Conservation (phyloP, 1,284 basidiomycete species). For the Neonothopanus nambi region DNA sequence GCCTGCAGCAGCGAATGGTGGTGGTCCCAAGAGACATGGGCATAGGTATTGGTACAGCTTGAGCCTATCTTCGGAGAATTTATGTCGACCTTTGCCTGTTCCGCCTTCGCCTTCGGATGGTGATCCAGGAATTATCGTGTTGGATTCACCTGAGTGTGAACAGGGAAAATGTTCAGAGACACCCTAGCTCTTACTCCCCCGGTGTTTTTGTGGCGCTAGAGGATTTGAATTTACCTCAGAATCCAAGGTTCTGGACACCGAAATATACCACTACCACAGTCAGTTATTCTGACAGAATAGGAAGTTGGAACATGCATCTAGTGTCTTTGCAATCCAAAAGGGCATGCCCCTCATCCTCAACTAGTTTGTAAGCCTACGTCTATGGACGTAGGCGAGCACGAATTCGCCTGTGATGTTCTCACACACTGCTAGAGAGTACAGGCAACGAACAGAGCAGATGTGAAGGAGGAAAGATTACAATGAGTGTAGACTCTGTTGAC, state of each 20-base stretch:
- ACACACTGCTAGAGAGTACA: too few relatives aligned
- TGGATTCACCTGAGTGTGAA: constrained; percentile 6
- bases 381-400: too few relatives aligned
- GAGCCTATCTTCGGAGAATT: constrained; percentile 36
- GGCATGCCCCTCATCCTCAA: too few relatives aligned
- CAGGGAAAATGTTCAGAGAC: constrained; percentile 5
- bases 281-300: too few relatives aligned
- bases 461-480: too few relatives aligned
- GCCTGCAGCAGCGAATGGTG: constrained; percentile 18
- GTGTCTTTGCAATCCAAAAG: too few relatives aligned
- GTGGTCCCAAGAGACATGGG: constrained; percentile 25
- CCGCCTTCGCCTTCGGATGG: constrained; percentile 21
- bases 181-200: constrained; percentile 25
- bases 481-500: too few relatives aligned
- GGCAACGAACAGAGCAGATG: too few relatives aligned
- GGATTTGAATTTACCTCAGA: constrained; percentile 43
- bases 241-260: constrained; percentile 62
- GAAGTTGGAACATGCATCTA: too few relatives aligned
- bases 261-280: too few relatives aligned
- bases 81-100: constrained; percentile 41
- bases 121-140: neutral
- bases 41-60: constrained; percentile 41
- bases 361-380: too few relatives aligned
- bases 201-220: constrained; percentile 23
- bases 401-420: too few relatives aligned